These are phyloP conservation scores for Byssothecium circinans DNA, from an alignment of 2,329 filamentous ascomycete genomes.

Conservation along the genomic window DNA sequence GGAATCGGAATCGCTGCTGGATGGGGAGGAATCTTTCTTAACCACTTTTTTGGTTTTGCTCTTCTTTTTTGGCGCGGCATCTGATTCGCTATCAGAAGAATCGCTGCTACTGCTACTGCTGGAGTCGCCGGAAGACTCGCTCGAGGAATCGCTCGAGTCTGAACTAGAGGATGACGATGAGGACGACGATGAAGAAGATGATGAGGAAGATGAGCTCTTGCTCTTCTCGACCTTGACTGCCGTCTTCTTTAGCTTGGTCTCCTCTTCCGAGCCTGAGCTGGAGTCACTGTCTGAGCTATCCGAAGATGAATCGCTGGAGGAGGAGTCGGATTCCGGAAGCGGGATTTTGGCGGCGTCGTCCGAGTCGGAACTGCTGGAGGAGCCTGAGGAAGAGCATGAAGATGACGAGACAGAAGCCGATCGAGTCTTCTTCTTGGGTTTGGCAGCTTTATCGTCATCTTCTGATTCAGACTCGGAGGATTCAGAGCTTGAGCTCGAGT, in stretches of 20 bases:
- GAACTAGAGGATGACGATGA: conserved; percentile 29
- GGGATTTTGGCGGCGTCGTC: conserved; percentile 27
- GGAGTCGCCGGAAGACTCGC: conserved; percentile 29
- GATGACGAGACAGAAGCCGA: conserved; percentile 23
- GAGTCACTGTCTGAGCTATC: conserved; percentile 30
- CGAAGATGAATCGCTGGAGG: conserved; percentile 30
- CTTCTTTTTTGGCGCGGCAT: conserved; percentile 17
- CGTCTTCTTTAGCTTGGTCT: conserved; percentile 15
- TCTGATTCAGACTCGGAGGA: conserved; percentile 46
- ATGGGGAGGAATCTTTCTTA: conserved; percentile 19
- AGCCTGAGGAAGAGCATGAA: conserved; percentile 26
- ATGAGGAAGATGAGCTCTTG: conserved; percentile 1
- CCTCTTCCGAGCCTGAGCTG: conserved; percentile 31
- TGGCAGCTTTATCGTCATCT: conserved; percentile 24
- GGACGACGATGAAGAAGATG: conserved; percentile 2
- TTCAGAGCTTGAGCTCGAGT: conserved; percentile 25
- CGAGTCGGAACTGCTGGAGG: conserved; percentile 25
- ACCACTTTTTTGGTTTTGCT: conserved; percentile 15
- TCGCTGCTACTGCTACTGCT: conserved; percentile 4
- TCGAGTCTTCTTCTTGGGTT: conserved; percentile 15
- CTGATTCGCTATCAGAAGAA: conserved; percentile 31
- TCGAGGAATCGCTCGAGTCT: conserved; percentile 31
- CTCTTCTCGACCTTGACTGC: conserved; percentile 12
- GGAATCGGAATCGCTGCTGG: conserved; percentile 27
- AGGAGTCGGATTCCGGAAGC: conserved; percentile 32